Percentiles rank a stretch among this genome's conserved stretches.
phyloP scores from a whole-genome alignment of 129 eudicot genomes.

The Flaveria sonorensis region DNA sequence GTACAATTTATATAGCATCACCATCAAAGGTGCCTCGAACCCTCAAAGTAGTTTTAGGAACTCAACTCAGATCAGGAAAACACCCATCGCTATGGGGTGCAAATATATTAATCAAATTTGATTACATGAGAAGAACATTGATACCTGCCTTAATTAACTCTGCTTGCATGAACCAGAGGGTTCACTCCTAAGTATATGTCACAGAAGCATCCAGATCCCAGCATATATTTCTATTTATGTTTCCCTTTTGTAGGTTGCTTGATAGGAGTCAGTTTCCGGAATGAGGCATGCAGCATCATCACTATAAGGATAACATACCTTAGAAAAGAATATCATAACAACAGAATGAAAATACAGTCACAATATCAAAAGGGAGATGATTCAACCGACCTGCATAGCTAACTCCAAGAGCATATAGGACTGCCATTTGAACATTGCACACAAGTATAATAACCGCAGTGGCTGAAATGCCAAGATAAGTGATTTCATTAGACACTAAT shows the following conservation, averaged over 20 bases:
- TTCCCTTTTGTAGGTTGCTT: conserved; percentile 60
- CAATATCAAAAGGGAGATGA: background rate
- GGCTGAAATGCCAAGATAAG: conserved; percentile 49
- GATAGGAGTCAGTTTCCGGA: conserved; percentile 81
- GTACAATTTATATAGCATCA: conserved; percentile 26
- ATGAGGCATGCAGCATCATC: conserved; percentile 83
- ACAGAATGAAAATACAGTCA: conserved; percentile 6
- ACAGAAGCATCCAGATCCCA: background rate
- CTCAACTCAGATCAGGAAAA: conserved; percentile 16
- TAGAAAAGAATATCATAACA: background rate
- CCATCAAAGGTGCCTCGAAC: conserved; percentile 21
- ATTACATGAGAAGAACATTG: background rate
- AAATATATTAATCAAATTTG: background rate
- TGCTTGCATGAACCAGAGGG: conserved; percentile 20
- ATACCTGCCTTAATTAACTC: conserved; percentile 17
- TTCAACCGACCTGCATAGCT: conserved; percentile 67
- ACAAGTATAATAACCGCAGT: conserved; percentile 35
- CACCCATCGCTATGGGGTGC: conserved; percentile 3
- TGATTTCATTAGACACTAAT: conserved; percentile 3
- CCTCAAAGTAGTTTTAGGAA: conserved; percentile 1
- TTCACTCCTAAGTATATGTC: conserved; percentile 25
- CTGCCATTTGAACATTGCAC: conserved; percentile 49
- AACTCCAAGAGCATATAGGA: conserved; percentile 62
- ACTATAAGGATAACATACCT: conserved; percentile 38
- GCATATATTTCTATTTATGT: conserved; percentile 33